Base-by-base conservation (phyloP, 169 alveolate species). In the Toxoplasma gondii region DNA sequence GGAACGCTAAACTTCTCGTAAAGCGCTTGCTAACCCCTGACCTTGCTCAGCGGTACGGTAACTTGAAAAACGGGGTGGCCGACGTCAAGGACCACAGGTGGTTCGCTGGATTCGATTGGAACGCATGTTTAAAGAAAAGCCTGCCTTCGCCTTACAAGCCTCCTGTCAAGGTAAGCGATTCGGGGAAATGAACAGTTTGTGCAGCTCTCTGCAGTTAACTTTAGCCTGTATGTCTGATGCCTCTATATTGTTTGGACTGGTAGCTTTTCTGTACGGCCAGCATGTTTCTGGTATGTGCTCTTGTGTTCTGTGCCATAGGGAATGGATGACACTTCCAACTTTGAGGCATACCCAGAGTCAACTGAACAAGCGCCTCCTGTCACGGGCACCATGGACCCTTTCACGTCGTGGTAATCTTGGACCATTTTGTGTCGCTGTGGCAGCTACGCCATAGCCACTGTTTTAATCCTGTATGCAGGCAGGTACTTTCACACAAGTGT, bases 11-110 rank as follows among this genome's bases (percentile, higher is more conserved):
- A 96, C 93, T 97, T 91, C 95, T 97, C 83, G 98, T 98, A 17
- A 97, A 97, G 96, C 98, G 98, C 94, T 92, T 98, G 88, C 96
- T 98, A 31, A 97, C 97, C 27, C 98, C 98, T 38, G 99, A 97
- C 95, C 95, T 97, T 53, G 96, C 98, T n/a, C 98, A 98, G 95
- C 97, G 99, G 67, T 97, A 96, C 96, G 99, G 99, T 53, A 97
- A 97, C 88, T 92, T 97, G 81, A 97, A 96, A 94, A 97, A 97
- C 58, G 99, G 98, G 36, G 98, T 97, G 41, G 97, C 96, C n/a
- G 99, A 98, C 94, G 97, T 98, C 93, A 97, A 97, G 96, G 97
- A 95, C 39, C 98, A 97, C 96, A 96, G 98, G 93, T 98, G 98
- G 97, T 97, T 97, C 95, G 93, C 94, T 86, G 98, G 91, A 7